Base-by-base conservation (phyloP, 306 rosid genomes). In the Leucaena leucocephala region DNA sequence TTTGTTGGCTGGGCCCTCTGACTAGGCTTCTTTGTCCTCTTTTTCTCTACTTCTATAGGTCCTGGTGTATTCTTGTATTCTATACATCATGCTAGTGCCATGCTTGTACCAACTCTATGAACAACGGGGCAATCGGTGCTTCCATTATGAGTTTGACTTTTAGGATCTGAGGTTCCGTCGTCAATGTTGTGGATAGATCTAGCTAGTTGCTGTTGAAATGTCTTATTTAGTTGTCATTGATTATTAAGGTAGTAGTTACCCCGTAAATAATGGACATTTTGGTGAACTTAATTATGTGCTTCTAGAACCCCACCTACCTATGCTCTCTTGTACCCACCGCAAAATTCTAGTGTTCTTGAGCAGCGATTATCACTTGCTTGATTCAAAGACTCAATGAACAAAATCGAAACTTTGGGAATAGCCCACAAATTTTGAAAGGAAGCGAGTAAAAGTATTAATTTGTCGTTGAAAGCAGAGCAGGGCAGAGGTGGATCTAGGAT, bases 141-240 rank as follows among this genome's bases (percentile, higher is more conserved):
- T 33, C 38, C 61, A 64, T 42, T 39, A 63, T 71, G 57, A 43
- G 81, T 61, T 71, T 75, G 68, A 35, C 75, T 77, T 38, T 43
- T 54, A 63, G 79, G 62, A 68, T 39, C 70, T 49, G 21, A 61
- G 73, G 71, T 66, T 75, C 50, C 74, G 64, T 42, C 33, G 59
- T 80, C 45, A 72, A 40, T 22, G 75, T 72, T 74, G 0, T 78
- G 58, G 72, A 49, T 84, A 44, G 72, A 66, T 79, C 42, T 48
- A 79, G 22, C 52, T 64, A 10, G 13, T 63, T 71, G 61, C 22
- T 39, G 72, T 19, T 44, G 57, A 72, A 70, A 50, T 74, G 90
- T 84, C 90, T 33, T 72, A 54, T 49, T 87, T 86, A 74, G 44
- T 59, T 58, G 66, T 49, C 39, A 15, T 42, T 42, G 72, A 49